Conservation (phyloP, 306 rosid genomes). For the Hylodesmum podocarpum region DNA sequence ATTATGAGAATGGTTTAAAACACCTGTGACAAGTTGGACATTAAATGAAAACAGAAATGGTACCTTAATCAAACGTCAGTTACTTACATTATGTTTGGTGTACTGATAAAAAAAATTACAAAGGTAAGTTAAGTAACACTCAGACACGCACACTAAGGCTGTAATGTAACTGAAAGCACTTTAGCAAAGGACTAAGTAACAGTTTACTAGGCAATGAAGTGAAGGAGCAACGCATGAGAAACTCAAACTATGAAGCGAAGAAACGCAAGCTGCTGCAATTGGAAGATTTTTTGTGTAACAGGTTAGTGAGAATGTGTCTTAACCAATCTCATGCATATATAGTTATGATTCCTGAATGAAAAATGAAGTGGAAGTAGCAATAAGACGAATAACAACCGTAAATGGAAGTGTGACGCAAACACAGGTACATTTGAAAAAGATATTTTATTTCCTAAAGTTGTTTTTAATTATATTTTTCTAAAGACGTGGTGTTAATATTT, state of each 20-base stretch:
- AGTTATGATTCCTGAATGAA: neutral
- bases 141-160: constrained; percentile 8
- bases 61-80: neutral
- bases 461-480: neutral
- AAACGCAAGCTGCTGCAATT: constrained; percentile 21
- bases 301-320: constrained; percentile 38
- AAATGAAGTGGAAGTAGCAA: neutral
- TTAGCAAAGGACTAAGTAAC: constrained; percentile 1
- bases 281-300: constrained; percentile 28
- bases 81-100: too few species aligned
- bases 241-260: neutral
- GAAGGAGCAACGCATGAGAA: constrained; percentile 27
- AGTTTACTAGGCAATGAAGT: constrained; percentile 14
- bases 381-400: neutral
- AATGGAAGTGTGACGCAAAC: neutral
- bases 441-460: neutral
- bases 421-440: neutral
- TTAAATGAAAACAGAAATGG: constrained; percentile 25
- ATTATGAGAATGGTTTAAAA: constrained; percentile 37
- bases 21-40: constrained; percentile 32
- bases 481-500: neutral
- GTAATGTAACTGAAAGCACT: constrained; percentile 9
- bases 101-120: neutral
- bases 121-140: neutral
- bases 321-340: constrained; percentile 39